phyloP scores from a whole-genome alignment of 352 stramenopile species.

The Plasmopara muralis region DNA sequence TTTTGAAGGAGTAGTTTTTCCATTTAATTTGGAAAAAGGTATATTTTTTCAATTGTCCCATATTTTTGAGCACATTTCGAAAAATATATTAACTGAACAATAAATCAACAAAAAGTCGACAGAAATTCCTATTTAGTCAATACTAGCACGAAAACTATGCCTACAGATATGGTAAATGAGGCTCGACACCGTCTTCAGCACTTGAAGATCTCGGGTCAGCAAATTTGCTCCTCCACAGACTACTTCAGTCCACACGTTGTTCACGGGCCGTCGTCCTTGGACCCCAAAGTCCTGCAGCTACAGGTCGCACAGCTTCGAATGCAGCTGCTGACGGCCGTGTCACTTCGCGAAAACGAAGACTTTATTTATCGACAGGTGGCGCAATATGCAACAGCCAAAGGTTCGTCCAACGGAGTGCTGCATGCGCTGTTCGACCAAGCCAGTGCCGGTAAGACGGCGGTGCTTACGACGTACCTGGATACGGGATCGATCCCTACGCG shows the following conservation, averaged over 20 bases:
- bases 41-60: no score
- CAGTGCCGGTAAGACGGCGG: conserved; percentile 44
- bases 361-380: conserved; percentile 48
- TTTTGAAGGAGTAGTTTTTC: no score
- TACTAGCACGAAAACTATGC: conserved; percentile 23
- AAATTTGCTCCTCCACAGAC: conserved; percentile 18
- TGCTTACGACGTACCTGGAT: conserved; percentile 53
- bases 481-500: conserved; percentile 70
- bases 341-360: conserved; percentile 59
- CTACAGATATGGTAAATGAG: conserved; percentile 51
- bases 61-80: no score
- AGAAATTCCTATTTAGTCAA: background rate
- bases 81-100: no score
- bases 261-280: conserved; percentile 9
- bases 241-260: background rate
- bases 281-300: conserved; percentile 32
- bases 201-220: conserved; percentile 47
- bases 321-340: conserved; percentile 38
- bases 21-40: no score
- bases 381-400: conserved; percentile 57
- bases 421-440: conserved; percentile 74
- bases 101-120: no score
- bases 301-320: conserved; percentile 42
- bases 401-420: conserved; percentile 63
- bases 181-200: conserved; percentile 34